Base-by-base conservation (phyloP, 148 eudicot genomes). In the Tetragonia tetragonoides region DNA sequence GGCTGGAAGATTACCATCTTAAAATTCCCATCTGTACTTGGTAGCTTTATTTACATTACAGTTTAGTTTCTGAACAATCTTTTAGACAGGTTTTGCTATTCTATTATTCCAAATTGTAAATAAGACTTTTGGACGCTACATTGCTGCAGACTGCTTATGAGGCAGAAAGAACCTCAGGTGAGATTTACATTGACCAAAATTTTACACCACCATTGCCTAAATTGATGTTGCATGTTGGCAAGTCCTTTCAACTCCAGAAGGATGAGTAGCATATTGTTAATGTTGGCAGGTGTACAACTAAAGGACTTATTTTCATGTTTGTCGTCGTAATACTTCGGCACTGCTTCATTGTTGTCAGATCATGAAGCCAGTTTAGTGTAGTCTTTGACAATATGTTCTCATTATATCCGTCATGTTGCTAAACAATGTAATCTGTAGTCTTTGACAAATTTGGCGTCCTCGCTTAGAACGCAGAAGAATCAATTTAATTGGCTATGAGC, bases 1-100 rank as follows among this genome's bases (percentile, higher is more conserved):
- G 82, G 77, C 86, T 66, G 83, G 85, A 69, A 82, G 85, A 11
- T 80, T 38, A 28, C 75, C 72, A 24, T 57, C 75, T 54, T 84
- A 60, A 76, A 20, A 41, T 41, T 61, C 7, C 56, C 21, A 46
- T 15, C 23, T 8, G 7, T 47, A 24, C 60, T 47, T 37, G 37
- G 40, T 78, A 37, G 67, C 42, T 15, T 77, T 34, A 12, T 75
- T 39, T 39, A 23, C 69, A 47, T 24, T 73, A 38, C 65, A 73
- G 39, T 60, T 66, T 57, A 66, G 72, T 64, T 60, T 49, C 61
- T 60, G 38, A 61, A 61, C 72, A 46, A 67, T 42, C 23, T 38
- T 63, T 64, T 62, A 74, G 34, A 21, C 37, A 74, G n/a, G 77
- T 42, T 75, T 56, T 56, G 23, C 53, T 68, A 39, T 61, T 74